Evolutionary conservation across 345 rosid genomes (phyloP), one percentile per base, ranked within the genome.

Genomic region (Gossypium rotundifolium): DNA sequence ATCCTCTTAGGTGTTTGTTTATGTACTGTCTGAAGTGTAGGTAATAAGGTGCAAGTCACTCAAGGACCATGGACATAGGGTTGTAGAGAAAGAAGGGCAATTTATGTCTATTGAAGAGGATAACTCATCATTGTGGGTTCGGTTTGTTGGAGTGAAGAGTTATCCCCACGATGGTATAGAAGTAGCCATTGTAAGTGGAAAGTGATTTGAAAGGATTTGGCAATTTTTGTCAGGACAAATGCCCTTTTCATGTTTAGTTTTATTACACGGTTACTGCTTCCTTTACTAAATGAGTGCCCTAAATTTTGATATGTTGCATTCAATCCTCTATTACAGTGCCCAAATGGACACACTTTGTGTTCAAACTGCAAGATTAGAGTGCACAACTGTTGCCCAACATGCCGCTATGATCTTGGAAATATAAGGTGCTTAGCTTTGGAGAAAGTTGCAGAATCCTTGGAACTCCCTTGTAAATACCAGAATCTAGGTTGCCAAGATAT

Each of bases 341-440:
- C 89, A 71, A 88, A 80, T 77, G 92, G 93, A 78, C 87, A 92
- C 75, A 89, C 87, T 7, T 53, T 89, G 61, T 87, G 90, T 76
- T 84, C 86, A 2, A 75, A 74, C 77, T 87, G 93, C 87, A 90
- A 88, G 84, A 81, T 61, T 46, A 88, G 90, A 76, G 92, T 80
- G 74, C 88, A 82, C 53, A 89, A 83, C n/a, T 81, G 85, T 74
- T 85, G 93, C 80, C 87, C 85, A 8, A 88, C 89, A 12, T 90
- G 94, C 75, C 82, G 83, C 70, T 79, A 81, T 67, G 90, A 88
- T 64, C 92, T 90, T 65, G 94, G 92, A 77, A 85, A 90, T 71
- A 90, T 90, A 62, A 83, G 92, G 74, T 90, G 92, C 70, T 79
- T 88, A 57, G 94, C 94, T 25, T 70, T 90, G 83, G 92, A 89